Conservation (phyloP, 2,329 filamentous ascomycete genomes). For the Gyromitra esculenta region DNA sequence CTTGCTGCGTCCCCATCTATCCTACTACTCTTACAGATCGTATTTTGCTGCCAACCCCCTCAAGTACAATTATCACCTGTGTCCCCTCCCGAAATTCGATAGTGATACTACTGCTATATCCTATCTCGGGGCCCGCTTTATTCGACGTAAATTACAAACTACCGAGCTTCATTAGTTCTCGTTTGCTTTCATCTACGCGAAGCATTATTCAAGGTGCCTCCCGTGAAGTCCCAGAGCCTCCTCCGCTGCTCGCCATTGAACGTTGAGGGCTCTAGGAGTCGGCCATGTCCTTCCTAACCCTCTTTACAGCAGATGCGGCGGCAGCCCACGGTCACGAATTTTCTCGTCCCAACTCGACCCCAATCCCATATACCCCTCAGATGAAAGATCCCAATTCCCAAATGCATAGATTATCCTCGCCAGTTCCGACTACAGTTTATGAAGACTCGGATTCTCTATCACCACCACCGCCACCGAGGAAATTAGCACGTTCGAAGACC, state of each 20-base stretch:
- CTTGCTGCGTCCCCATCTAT: neutral
- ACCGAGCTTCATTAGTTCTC: constrained; percentile 4
- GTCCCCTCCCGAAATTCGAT: neutral
- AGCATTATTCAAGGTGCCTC: constrained; percentile 24
- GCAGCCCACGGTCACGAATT: constrained; percentile 55
- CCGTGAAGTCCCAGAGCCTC: neutral
- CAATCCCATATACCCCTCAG: constrained; percentile 21
- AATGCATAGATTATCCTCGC: constrained; percentile 1
- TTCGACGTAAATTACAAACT: constrained; percentile 6
- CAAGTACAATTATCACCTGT: constrained; percentile 5
- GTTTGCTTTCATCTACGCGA: constrained; percentile 9
- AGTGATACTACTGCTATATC: constrained; percentile 10
- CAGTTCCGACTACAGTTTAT: constrained; percentile 29
- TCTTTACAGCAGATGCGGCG: constrained; percentile 54
- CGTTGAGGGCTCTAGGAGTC: constrained; percentile 34
- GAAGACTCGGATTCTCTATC: constrained; percentile 21
- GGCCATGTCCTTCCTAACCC: constrained; percentile 55
- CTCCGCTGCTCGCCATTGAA: constrained; percentile 5
- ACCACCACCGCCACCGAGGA: constrained; percentile 30
- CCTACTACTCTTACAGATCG: neutral
- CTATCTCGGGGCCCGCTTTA: constrained; percentile 21
- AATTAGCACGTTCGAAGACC: constrained; percentile 45
- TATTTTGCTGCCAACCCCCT: constrained; percentile 11
- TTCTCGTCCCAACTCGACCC: constrained; percentile 36
- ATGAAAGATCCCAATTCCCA: constrained; percentile 24